Evolutionary conservation across 768 basidiomycete genomes (phyloP), one percentile per base, ranked within the genome.

Genomic region (Termitomyces sp.): DNA sequence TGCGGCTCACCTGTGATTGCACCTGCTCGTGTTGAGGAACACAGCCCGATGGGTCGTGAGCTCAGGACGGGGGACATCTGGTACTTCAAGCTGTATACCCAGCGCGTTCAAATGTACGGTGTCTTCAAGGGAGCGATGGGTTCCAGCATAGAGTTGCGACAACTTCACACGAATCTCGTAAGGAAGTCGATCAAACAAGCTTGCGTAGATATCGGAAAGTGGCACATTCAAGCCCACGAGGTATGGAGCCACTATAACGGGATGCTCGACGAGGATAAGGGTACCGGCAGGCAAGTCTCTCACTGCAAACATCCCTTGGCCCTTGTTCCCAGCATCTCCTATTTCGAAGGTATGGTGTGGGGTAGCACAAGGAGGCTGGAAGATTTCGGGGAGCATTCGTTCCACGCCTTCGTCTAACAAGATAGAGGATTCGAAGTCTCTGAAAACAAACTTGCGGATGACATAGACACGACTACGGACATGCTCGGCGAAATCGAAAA

Each of bases 1-100:
- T n/a, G 11, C 8, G 44, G n/a, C 68, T 48, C 47, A 77, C 77
- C 76, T 77, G 58, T 78, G 77, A 51, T 77, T 76, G 37, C 73
- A 75, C 11, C 70, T 60, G 45, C 73, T 73, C 1, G 68, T 65
- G 42, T 71, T 64, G 25, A 75, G 58, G 47, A 77, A 78, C 1
- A 78, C 48, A 3, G 61, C 76, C 2, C 71, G 67, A 56, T 77
- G 71, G 3, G 63, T 66, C 3, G 65, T 47, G n/a, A 71, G 54
- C 49, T 71, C 69, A 2, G 66, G 61, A 43, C 63, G 56, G 0
- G 60, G 53, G 2, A 56, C 59, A 16, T 61, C 61, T 14, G 71
- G 68, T 25, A 69, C 65, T 17, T 63, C 34, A 1, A 78, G 65
- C 21, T 66, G 54, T 9, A 78, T 69, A 1, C 63, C 68, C 19